phyloP scores from a whole-genome alignment of 108 stramenopile genomes.

The Craspedostauros australis region DNA sequence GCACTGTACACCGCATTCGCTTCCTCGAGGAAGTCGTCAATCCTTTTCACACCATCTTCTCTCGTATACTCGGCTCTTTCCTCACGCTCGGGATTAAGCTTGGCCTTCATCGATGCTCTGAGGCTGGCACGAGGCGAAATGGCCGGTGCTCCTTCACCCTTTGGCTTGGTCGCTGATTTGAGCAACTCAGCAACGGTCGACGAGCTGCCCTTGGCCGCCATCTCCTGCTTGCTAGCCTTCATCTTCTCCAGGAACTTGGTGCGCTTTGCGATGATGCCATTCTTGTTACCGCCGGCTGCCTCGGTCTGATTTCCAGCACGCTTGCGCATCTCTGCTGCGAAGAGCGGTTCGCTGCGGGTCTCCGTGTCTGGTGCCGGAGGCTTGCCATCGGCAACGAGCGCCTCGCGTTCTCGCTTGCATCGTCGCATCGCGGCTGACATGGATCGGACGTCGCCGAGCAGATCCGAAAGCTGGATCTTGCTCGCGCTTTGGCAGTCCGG shows the following conservation, averaged over 20 bases:
- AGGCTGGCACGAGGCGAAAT: slow-evolving; percentile 10
- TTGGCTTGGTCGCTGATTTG: neutral
- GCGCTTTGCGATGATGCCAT: slow-evolving; percentile 5
- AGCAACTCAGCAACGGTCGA: slow-evolving; percentile 3
- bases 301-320: too few relatives aligned
- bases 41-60: slow-evolving; percentile 38
- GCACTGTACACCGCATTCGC: slow-evolving; percentile 29
- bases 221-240: neutral
- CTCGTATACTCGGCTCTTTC: slow-evolving; percentile 12
- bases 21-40: slow-evolving; percentile 56
- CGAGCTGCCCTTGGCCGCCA: neutral
- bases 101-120: neutral
- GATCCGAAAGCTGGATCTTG: slow-evolving; percentile 55
- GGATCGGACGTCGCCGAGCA: slow-evolving; percentile 49
- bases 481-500: slow-evolving; percentile 66
- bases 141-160: neutral
- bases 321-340: slow-evolving; percentile 8
- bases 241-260: neutral
- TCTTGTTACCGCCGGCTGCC: neutral
- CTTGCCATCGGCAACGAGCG: neutral
- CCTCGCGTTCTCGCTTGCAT: slow-evolving; percentile 62
- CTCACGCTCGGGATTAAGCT: neutral
- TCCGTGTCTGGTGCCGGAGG: neutral
- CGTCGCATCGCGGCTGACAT: slow-evolving; percentile 36
- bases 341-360: neutral